These are phyloP conservation scores for Wickerhamomyces sp. DNA, from an alignment of 1,139 yeast genomes.

Conservation along the genomic window DNA sequence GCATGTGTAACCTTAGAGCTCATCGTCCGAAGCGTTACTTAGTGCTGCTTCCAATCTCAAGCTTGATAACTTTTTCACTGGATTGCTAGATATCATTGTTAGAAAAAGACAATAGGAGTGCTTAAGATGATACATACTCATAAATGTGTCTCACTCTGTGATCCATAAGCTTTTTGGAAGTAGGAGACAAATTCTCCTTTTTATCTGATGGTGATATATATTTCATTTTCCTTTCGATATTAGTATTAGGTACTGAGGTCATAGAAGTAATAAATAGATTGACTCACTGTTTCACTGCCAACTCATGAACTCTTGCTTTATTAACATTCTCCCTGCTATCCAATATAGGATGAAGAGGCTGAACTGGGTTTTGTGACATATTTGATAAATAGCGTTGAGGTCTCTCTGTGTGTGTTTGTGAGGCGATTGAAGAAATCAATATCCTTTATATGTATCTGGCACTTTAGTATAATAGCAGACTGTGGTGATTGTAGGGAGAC, in stretches of 20 bases:
- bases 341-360: slow-evolving; percentile 25
- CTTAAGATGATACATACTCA: slow-evolving; percentile 15
- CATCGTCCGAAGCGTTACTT: slow-evolving; percentile 7
- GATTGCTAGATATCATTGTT: slow-evolving; percentile 17
- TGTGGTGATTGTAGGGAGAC: too few species aligned
- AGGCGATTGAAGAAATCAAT: too few species aligned
- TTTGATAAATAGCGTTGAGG: too few species aligned
- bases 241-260: slow-evolving; percentile 2
- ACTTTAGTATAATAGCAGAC: neutral
- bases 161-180: slow-evolving; percentile 24
- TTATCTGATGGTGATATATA: slow-evolving; percentile 26
- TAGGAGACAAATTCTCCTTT: slow-evolving; percentile 24
- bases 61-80: slow-evolving; percentile 22
- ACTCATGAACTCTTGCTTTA: slow-evolving; percentile 24
- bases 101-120: slow-evolving; percentile 1
- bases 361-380: slow-evolving; percentile 21
- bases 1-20: neutral
- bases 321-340: slow-evolving; percentile 23
- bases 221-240: slow-evolving; percentile 20
- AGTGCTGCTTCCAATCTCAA: slow-evolving; percentile 20
- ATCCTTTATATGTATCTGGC: too few species aligned
- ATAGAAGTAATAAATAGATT: neutral
- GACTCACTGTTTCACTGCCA: slow-evolving; percentile 24
- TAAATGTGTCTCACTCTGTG: slow-evolving; percentile 23
- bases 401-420: neutral